phyloP scores from a whole-genome alignment of 2,329 filamentous ascomycete genomes.

The Daldinia sp. region DNA sequence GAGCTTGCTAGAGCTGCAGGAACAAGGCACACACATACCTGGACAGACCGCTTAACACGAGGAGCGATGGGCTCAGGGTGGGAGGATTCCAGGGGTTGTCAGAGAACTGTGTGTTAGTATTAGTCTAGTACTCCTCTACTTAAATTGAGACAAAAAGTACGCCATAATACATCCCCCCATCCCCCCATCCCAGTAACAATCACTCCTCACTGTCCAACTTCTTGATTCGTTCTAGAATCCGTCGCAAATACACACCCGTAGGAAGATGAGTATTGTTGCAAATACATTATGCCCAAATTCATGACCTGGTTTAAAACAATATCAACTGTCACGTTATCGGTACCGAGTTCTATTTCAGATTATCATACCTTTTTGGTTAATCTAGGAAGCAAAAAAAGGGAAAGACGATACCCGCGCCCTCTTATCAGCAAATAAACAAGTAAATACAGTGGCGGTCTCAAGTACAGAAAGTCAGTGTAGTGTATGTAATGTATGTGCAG shows the following conservation, averaged over 20 bases:
- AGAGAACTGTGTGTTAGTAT: constrained; percentile 27
- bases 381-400: constrained; percentile 19
- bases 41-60: constrained; percentile 32
- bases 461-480: constrained; percentile 7
- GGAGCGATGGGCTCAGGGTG: constrained; percentile 20
- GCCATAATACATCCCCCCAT: constrained; percentile 5
- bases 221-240: constrained; percentile 18
- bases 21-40: constrained; percentile 30
- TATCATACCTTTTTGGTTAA: neutral
- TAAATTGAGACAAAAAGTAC: constrained; percentile 12
- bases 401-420: constrained; percentile 31
- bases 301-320: neutral
- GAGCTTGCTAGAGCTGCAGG: constrained; percentile 38
- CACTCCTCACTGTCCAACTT: constrained; percentile 21
- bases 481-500: neutral
- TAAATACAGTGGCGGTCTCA: constrained; percentile 35
- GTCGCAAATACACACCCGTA: constrained; percentile 14
- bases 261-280: constrained; percentile 7
- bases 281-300: constrained; percentile 12
- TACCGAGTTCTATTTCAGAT: constrained; percentile 15
- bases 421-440: constrained; percentile 6
- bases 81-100: constrained; percentile 37
- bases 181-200: constrained; percentile 6
- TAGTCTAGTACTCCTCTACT: constrained; percentile 12
- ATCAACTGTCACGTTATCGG: neutral